A percentile compares a stretch with the other conserved stretches of the same genome.
phyloP scores from a whole-genome alignment of 805 yeast genomes.

The Cyberlindnera maritima region DNA sequence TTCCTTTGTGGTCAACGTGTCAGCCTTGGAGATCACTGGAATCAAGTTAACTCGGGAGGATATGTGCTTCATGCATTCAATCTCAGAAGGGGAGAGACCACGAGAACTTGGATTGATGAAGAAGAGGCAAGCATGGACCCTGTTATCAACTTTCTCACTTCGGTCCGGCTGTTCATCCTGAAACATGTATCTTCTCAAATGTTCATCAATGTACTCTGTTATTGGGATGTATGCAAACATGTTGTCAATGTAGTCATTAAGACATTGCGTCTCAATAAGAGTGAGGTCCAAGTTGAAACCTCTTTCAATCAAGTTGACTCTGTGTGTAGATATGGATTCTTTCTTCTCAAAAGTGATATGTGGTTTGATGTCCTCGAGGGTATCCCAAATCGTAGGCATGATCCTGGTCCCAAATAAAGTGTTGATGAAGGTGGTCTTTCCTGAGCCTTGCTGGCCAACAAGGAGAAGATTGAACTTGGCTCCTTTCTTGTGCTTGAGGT shows the following conservation, averaged over 20 bases:
- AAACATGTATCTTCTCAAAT: conserved; percentile 61
- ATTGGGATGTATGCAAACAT: conserved; percentile 65
- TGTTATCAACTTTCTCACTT: conserved; percentile 48
- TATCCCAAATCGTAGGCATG: conserved; percentile 40
- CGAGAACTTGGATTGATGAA: conserved; percentile 70
- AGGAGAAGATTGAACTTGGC: conserved; percentile 78
- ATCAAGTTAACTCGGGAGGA: conserved; percentile 73
- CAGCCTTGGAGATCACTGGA: conserved; percentile 82
- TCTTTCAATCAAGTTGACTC: conserved; percentile 57
- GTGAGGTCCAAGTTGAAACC: conserved; percentile 57
- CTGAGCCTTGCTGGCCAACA: conserved; percentile 84
- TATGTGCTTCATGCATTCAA: conserved; percentile 68
- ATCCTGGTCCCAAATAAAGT: conserved; percentile 62
- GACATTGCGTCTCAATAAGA: conserved; percentile 74
- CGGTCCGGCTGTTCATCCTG: conserved; percentile 80
- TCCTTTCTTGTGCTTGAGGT: conserved; percentile 48
- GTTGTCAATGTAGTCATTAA: conserved; percentile 69
- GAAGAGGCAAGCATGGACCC: conserved; percentile 85
- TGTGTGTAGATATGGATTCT: conserved; percentile 32
- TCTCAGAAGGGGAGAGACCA: conserved; percentile 62
- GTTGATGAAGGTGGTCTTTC: conserved; percentile 78
- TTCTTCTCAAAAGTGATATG: conserved; percentile 37
- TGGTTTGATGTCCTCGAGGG: conserved; percentile 36
- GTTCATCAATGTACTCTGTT: conserved; percentile 74
- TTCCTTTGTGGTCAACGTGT: conserved; percentile 62